phyloP scores from a whole-genome alignment of 2,329 filamentous ascomycete genomes.

The Cladophialophora carrionii region DNA sequence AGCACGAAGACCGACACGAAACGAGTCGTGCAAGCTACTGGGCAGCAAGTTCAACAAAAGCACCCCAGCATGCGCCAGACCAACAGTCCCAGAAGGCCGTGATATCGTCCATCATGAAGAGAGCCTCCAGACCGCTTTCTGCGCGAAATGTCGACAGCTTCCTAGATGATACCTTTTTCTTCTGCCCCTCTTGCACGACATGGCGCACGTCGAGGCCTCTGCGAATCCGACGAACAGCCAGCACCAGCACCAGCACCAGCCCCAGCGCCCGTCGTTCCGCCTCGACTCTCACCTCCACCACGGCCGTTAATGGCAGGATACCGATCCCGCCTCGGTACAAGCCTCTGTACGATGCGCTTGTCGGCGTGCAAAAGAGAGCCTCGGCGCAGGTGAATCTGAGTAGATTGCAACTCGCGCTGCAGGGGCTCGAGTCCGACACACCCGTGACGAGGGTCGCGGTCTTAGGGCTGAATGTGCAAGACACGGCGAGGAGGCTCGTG shows the following conservation, averaged over 20 bases:
- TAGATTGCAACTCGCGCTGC: slow-evolving; percentile 61
- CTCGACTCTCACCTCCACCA: slow-evolving; percentile 54
- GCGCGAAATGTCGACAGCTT: slow-evolving; percentile 26
- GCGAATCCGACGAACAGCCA: slow-evolving; percentile 13
- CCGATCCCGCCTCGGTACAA: slow-evolving; percentile 57
- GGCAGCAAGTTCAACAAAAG: neutral
- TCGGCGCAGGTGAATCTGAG: slow-evolving; percentile 62
- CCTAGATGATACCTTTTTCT: slow-evolving; percentile 41
- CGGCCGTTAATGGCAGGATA: slow-evolving; percentile 58
- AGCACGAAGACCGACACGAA: too few relatives aligned
- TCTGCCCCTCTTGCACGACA: slow-evolving; percentile 49
- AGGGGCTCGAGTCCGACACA: slow-evolving; percentile 59
- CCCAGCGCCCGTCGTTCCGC: slow-evolving; percentile 13
- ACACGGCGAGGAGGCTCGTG: slow-evolving; percentile 62
- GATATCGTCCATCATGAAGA: slow-evolving; percentile 16
- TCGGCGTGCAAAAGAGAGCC: slow-evolving; percentile 56
- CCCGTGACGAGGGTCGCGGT: slow-evolving; percentile 63
- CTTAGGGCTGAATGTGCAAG: slow-evolving; percentile 55
- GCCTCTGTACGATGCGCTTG: slow-evolving; percentile 59
- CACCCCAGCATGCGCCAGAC: neutral
- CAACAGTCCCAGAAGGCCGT: neutral
- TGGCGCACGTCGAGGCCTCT: slow-evolving; percentile 37
- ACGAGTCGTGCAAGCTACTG: too few relatives aligned
- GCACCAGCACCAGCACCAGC: too few relatives aligned
- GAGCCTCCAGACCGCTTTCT: slow-evolving; percentile 3